Evolutionary conservation across 208 protist genomes (phyloP).

Genomic region (Trypanosomatidae sp.): DNA sequence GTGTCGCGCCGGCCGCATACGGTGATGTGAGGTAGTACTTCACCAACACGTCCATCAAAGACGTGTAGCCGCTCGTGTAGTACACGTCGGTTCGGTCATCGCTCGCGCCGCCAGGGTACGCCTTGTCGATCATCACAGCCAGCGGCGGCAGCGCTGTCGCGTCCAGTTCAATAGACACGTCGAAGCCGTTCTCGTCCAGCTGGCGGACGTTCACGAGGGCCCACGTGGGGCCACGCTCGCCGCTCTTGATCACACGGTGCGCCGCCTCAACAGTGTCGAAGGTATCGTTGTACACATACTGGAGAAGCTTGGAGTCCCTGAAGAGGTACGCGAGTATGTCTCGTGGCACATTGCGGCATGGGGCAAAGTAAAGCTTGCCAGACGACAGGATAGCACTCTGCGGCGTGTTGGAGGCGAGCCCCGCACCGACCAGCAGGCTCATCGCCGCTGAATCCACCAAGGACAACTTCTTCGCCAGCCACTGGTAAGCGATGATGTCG

Average conservation of each 20-base stretch:
- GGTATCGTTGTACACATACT: conserved; percentile 38
- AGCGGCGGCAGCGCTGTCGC: conserved; percentile 16
- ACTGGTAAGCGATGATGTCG: conserved; percentile 32
- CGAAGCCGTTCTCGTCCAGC: conserved; percentile 20
- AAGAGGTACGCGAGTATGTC: conserved; percentile 34
- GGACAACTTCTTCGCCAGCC: conserved; percentile 15
- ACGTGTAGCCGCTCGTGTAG: conserved; percentile 59
- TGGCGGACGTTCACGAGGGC: conserved; percentile 34
- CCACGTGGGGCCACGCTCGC: conserved; percentile 26
- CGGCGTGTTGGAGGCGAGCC: conserved; percentile 21
- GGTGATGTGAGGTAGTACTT: conserved; percentile 42
- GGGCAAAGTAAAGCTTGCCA: conserved; percentile 48
- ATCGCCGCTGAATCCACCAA: neutral
- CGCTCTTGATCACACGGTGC: conserved; percentile 10
- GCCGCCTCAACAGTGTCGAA: conserved; percentile 31
- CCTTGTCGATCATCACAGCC: conserved; percentile 9
- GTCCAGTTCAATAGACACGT: conserved; percentile 36
- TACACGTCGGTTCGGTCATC: conserved; percentile 56
- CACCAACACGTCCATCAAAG: conserved; percentile 49
- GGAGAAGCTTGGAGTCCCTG: conserved; percentile 28
- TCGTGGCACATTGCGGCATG: conserved; percentile 18
- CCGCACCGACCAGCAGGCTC: conserved; percentile 12
- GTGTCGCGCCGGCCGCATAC: neutral
- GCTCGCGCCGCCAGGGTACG: conserved; percentile 29
- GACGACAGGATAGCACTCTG: conserved; percentile 17